These are phyloP conservation scores for Neofusicoccum parvum DNA, from an alignment of 2,329 filamentous ascomycete genomes.

Conservation along the genomic window DNA sequence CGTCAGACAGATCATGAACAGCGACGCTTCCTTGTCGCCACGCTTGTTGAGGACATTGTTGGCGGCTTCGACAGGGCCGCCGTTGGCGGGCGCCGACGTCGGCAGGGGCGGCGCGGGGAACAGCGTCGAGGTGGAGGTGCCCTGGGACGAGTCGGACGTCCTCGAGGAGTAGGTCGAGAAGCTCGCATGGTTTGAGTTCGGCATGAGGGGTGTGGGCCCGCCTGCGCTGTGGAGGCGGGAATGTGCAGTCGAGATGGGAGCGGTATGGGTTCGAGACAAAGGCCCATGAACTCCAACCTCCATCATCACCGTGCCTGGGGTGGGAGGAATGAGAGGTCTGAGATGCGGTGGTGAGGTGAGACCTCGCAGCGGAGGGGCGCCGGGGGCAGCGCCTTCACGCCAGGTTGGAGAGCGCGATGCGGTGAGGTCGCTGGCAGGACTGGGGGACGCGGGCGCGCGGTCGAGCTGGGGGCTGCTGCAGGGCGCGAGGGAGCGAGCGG, in stretches of 20 bases:
- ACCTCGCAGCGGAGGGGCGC: constrained; percentile 22
- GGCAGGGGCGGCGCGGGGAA: constrained; percentile 41
- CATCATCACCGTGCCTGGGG: constrained; percentile 29
- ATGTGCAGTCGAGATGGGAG: constrained; percentile 25
- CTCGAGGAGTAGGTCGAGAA: constrained; percentile 52
- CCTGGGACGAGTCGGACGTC: constrained; percentile 51
- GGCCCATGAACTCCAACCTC: constrained; percentile 37
- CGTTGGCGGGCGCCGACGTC: constrained; percentile 45
- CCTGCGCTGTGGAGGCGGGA: constrained; percentile 25
- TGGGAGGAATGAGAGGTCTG: constrained; percentile 11
- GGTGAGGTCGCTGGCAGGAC: constrained; percentile 12
- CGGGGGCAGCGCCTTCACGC: constrained; percentile 21
- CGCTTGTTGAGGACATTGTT: constrained; percentile 97
- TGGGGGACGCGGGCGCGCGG: constrained; percentile 9
- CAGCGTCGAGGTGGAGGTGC: constrained; percentile 48
- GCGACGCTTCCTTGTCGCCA: constrained; percentile 84
- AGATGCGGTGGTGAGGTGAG: constrained; percentile 21
- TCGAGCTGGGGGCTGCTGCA: constrained; percentile 18
- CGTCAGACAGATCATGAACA: constrained; percentile 93
- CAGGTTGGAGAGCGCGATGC: constrained; percentile 12
- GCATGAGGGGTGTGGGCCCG: constrained; percentile 43
- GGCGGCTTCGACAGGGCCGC: constrained; percentile 71
- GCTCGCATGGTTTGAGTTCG: constrained; percentile 44
- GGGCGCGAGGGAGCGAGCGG: constrained; percentile 17
- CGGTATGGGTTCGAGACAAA: constrained; percentile 31